Base-by-base conservation (phyloP, 2,329 filamentous ascomycete species). In the Clonostachys solani region DNA sequence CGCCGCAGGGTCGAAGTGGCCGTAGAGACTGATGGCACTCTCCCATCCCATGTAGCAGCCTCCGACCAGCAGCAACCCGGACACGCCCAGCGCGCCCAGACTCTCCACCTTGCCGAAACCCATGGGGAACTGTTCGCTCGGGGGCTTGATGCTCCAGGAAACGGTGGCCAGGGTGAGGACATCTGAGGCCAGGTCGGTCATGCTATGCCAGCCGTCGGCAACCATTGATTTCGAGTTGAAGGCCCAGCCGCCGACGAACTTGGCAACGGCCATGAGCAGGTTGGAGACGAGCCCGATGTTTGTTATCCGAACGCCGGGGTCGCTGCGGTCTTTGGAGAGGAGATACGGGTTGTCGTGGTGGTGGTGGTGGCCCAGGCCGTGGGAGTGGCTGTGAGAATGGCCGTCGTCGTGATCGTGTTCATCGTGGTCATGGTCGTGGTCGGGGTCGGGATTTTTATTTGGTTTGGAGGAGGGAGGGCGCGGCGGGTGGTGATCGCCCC, bases 51-150 rank as follows among this genome's bases (percentile, higher is more conserved):
- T 97, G 65, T 95, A 91, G 52, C 96, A 71, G 44, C 94, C 94
- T 52, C 94, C 94, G 43, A 86, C 83, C 3, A 99, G 79, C 57
- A 99, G 75, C 70, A 99, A 87, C 52, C 91, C 85, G 56, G 92
- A 96, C 34, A 99, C 94, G 15, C 92, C 94, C 49, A 99, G 72
- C 18, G 91, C 94, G 17, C 94, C 94, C 61, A 99, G 71, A 59
- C 91, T 96, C 74, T 99, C 94, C n/a, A 99, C 81, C 73, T 99
- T 99, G 62, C 94, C 94, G 63, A 95, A 99, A 2, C 94, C 94
- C 58, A 84, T 83, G 3, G 94, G 94, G 62, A 96, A 99, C 38
- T 80, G 80, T 47, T 87, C 79, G 12, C 88, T 89, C 0, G 94
- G 91, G 6, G 89, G 86, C 58, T 87, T 90, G 50, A 97, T 71